Evolutionary conservation across 257 asterid species (phyloP).

Genomic region (Penstemon newberryi): DNA sequence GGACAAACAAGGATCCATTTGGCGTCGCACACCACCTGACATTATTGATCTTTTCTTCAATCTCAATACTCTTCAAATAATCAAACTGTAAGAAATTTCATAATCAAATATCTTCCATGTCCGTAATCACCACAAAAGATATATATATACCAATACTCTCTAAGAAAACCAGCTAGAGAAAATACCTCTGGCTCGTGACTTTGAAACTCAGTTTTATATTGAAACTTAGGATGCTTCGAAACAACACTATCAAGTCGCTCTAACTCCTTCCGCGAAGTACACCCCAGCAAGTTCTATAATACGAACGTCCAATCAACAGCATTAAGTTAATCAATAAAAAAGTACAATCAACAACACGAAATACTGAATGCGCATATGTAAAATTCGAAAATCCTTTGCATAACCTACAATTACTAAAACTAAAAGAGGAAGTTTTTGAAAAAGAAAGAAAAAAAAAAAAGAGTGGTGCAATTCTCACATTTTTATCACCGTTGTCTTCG

Average conservation of each 20-base stretch:
- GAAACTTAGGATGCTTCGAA: conserved; percentile 53
- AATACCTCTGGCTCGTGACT: conserved; percentile 91
- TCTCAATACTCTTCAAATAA: conserved; percentile 80
- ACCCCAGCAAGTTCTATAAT: conserved; percentile 45
- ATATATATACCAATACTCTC: not conserved
- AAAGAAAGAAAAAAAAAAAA: not conserved
- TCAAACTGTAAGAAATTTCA: conserved; percentile 60
- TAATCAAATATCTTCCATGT: conserved; percentile 29
- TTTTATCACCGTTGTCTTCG: conserved; percentile 46
- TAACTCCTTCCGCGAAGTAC: conserved; percentile 53
- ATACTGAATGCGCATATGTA: not conserved
- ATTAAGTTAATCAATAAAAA: not conserved
- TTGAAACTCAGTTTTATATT: conserved; percentile 82
- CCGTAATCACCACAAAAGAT: conserved; percentile 10
- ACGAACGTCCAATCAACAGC: conserved; percentile 11
- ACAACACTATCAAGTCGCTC: conserved; percentile 50
- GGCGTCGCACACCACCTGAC: conserved; percentile 60
- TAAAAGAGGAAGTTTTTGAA: not conserved
- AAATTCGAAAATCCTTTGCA: not conserved
- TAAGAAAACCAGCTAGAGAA: conserved; percentile 7
- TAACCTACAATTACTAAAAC: not conserved
- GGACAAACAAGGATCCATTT: conserved; percentile 57
- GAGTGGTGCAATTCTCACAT: conserved; percentile 45
- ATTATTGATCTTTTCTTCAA: conserved; percentile 78
- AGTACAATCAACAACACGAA: not conserved